These are phyloP conservation scores for Xylariaceae sp. DNA, from an alignment of 2,329 filamentous ascomycete species.

Conservation along the genomic window DNA sequence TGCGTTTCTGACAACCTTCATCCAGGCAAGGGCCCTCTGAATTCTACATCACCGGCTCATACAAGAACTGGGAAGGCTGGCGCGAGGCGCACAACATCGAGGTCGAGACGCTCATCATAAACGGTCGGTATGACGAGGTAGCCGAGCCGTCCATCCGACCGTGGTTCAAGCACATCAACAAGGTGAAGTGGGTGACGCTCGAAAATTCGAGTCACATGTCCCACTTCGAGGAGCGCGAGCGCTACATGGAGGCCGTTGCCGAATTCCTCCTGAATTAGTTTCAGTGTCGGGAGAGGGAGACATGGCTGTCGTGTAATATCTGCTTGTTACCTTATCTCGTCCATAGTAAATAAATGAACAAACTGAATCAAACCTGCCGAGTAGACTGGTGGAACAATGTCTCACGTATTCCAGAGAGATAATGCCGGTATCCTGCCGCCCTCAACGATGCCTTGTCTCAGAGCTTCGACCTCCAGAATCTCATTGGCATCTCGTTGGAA, in stretches of 20 bases:
- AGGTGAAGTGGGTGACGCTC: conserved; percentile 29
- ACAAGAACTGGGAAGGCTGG: conserved; percentile 19
- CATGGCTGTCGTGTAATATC: background rate
- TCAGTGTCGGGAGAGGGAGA: background rate
- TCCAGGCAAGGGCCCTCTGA: conserved; percentile 28
- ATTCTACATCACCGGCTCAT: conserved; percentile 23
- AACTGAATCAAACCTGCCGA: too few relatives aligned
- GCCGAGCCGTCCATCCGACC: conserved; percentile 24
- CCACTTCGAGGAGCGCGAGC: background rate
- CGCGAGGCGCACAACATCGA: conserved; percentile 12
- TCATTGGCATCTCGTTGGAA: too few relatives aligned
- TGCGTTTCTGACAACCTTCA: background rate
- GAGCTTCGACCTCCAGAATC: too few relatives aligned
- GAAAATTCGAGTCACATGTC: conserved; percentile 23
- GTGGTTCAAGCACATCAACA: conserved; percentile 25
- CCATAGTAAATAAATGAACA: too few relatives aligned
- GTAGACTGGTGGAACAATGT: too few relatives aligned
- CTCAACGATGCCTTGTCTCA: too few relatives aligned
- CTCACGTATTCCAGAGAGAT: too few relatives aligned
- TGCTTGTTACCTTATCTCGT: too few relatives aligned
- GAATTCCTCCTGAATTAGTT: background rate
- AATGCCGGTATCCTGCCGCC: too few relatives aligned
- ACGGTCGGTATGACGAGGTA: conserved; percentile 26
- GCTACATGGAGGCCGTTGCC: background rate
- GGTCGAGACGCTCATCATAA: conserved; percentile 10